These are phyloP conservation scores for Pythium graminicola DNA, from an alignment of 352 stramenopile genomes.

Conservation along the genomic window DNA sequence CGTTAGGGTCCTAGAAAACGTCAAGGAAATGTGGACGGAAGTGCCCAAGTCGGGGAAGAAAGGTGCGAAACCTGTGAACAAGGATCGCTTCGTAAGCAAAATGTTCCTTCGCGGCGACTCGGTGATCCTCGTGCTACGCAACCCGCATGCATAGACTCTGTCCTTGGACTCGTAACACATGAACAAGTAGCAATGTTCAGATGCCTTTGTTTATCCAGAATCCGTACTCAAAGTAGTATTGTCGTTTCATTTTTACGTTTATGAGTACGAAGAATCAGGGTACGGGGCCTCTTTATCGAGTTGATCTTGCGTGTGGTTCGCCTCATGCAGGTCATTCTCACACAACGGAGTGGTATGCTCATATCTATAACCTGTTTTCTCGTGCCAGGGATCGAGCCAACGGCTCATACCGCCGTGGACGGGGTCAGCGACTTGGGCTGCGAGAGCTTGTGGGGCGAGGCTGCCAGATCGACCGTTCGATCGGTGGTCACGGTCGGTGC, in stretches of 20 bases:
- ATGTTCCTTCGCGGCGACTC: constrained; percentile 99
- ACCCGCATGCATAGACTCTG: constrained; percentile 84
- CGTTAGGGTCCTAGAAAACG: constrained; percentile 96
- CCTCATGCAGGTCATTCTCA: no score
- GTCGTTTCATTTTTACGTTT: not conserved
- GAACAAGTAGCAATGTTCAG: no score
- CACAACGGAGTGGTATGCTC: constrained; percentile 3
- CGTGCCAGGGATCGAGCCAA: not conserved
- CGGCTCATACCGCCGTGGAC: constrained; percentile 49
- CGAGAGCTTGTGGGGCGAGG: constrained; percentile 29
- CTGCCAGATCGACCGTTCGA: constrained; percentile 24
- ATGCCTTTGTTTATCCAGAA: no score
- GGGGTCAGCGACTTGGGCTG: constrained; percentile 50
- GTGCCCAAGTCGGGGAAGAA: constrained; percentile 96
- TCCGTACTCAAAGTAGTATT: not conserved
- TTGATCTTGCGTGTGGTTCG: no score
- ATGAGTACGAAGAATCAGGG: not conserved
- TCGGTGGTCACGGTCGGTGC: not conserved
- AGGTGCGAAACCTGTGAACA: constrained; percentile 95
- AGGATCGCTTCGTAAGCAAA: constrained; percentile 98
- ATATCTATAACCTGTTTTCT: constrained; percentile 9
- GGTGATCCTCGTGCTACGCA: constrained; percentile 98
- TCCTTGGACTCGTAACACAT: not conserved
- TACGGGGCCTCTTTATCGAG: no score
- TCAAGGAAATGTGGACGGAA: constrained; percentile 99